Base-by-base conservation (phyloP, 1,139 yeast species). In the Nadsonia commutata region DNA sequence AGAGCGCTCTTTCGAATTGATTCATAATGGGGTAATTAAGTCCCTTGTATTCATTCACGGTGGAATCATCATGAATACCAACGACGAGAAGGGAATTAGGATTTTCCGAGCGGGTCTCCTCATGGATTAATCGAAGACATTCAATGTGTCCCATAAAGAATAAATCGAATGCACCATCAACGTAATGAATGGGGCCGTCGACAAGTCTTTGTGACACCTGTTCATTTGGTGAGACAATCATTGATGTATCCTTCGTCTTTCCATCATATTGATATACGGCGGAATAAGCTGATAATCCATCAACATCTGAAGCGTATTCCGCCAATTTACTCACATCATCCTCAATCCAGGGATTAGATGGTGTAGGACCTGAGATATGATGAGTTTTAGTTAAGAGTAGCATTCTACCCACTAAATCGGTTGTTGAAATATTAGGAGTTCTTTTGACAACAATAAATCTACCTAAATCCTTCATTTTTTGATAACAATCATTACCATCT, bases 341-440 rank as follows among this genome's bases (percentile, higher is more conserved):
- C 8, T 43, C 49, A 6, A n/a, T n/a, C 39, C 31, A 52, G 48
- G 9, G 44, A 40, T 16, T 48, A 45, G 41, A 48, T 49, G 39
- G 39, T 41, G 58, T 56, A 18, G 74, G 55, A 7, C 66, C 56
- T 11, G 58, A 60, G 50, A 68, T 62, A 57, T 81, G 90, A 56
- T 80, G 88, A 23, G 58, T 63, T 49, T 72, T 75, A 42, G 74
- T 68, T 46, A 48, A 44, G 33, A 78, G 66, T 48, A 88, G 68
- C 80, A 90, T 83, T 46, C 97, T 69, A n/a, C 90, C 94, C 40
- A 90, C 95, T 48, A 90, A 71, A 59, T 90, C 97, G 0, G 98
- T 90, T 5, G 98, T 90, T 49, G 93, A 80, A 42, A 90, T 93
- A 56, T 88, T 88, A 7, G 90, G 93, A 0, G 98, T 90, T 51